These are phyloP conservation scores for Wallacemonas sp. DNA, from an alignment of 208 protist species.

Conservation along the genomic window DNA sequence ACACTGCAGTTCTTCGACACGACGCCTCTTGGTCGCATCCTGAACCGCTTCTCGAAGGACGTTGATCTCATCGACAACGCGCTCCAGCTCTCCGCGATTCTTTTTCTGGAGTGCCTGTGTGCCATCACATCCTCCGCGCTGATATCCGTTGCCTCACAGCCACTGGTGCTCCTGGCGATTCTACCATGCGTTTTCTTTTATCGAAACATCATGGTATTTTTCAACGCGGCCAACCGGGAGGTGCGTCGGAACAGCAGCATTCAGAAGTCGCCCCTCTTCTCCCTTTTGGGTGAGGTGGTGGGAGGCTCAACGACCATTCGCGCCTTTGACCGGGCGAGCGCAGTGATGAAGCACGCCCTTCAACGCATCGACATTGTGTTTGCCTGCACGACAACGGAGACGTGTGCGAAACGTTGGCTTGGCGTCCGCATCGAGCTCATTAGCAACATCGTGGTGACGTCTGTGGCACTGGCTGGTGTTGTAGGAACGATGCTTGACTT, in stretches of 20 bases:
- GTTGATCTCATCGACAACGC: slow-evolving; percentile 72
- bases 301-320: slow-evolving; percentile 80
- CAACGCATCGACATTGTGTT: slow-evolving; percentile 61
- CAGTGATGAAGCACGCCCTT: slow-evolving; percentile 54
- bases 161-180: slow-evolving; percentile 38
- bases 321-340: slow-evolving; percentile 34
- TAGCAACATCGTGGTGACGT: slow-evolving; percentile 58
- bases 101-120: slow-evolving; percentile 41
- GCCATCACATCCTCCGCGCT: slow-evolving; percentile 38
- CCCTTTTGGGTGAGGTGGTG: slow-evolving; percentile 85
- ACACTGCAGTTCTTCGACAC: slow-evolving; percentile 94
- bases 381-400: slow-evolving; percentile 31
- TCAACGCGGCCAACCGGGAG: slow-evolving; percentile 65
- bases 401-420: slow-evolving; percentile 79
- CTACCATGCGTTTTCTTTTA: slow-evolving; percentile 70
- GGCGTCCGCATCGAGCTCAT: slow-evolving; percentile 82
- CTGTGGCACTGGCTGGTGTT: slow-evolving; percentile 33
- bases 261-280: slow-evolving; percentile 81
- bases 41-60: slow-evolving; percentile 96
- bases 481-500: slow-evolving; percentile 56
- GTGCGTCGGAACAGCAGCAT: slow-evolving; percentile 81
- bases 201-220: slow-evolving; percentile 60
- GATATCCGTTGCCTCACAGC: slow-evolving; percentile 35
- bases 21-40: slow-evolving; percentile 90
- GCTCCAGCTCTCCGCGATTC: slow-evolving; percentile 47